These are phyloP conservation scores for Melampsora americana DNA, from an alignment of 1,284 basidiomycete genomes.

Conservation along the genomic window DNA sequence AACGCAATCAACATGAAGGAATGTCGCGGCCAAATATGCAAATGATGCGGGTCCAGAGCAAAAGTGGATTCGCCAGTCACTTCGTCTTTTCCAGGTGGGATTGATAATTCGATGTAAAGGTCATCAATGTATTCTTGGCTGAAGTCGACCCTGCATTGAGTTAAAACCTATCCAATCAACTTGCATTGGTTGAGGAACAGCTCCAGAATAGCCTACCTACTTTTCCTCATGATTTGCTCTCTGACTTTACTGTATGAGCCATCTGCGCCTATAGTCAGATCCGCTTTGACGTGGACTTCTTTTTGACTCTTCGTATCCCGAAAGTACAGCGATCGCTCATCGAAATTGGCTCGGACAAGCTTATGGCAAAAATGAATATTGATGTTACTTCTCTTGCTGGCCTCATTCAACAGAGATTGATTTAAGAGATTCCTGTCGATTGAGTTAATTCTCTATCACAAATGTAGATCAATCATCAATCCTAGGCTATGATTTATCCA, in stretches of 20 bases:
- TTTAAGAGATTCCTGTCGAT: slow-evolving; percentile 85
- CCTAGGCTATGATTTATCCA: slow-evolving; percentile 43
- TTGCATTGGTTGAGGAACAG: neutral
- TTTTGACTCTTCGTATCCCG: slow-evolving; percentile 41
- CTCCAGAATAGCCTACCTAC: slow-evolving; percentile 63
- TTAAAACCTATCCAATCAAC: neutral
- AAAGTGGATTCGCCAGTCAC: slow-evolving; percentile 61
- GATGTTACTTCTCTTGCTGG: slow-evolving; percentile 64
- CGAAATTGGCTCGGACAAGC: slow-evolving; percentile 69
- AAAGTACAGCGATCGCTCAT: slow-evolving; percentile 58
- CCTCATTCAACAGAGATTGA: slow-evolving; percentile 72
- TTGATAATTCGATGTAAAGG: slow-evolving; percentile 92
- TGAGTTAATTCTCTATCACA: slow-evolving; percentile 86
- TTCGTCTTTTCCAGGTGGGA: slow-evolving; percentile 66
- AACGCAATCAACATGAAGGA: slow-evolving; percentile 98
- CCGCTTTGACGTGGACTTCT: slow-evolving; percentile 47
- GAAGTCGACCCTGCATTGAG: slow-evolving; percentile 77
- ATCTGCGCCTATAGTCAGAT: slow-evolving; percentile 65
- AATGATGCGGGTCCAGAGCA: slow-evolving; percentile 84
- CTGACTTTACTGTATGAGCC: slow-evolving; percentile 81
- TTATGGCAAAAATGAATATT: slow-evolving; percentile 75
- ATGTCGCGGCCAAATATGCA: slow-evolving; percentile 98
- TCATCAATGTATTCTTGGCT: slow-evolving; percentile 90
- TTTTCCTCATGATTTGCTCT: slow-evolving; percentile 81
- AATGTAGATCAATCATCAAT: slow-evolving; percentile 51